These are phyloP conservation scores for Sordariomycetes sp. DNA, from an alignment of 2,329 filamentous ascomycete species.

Conservation along the genomic window DNA sequence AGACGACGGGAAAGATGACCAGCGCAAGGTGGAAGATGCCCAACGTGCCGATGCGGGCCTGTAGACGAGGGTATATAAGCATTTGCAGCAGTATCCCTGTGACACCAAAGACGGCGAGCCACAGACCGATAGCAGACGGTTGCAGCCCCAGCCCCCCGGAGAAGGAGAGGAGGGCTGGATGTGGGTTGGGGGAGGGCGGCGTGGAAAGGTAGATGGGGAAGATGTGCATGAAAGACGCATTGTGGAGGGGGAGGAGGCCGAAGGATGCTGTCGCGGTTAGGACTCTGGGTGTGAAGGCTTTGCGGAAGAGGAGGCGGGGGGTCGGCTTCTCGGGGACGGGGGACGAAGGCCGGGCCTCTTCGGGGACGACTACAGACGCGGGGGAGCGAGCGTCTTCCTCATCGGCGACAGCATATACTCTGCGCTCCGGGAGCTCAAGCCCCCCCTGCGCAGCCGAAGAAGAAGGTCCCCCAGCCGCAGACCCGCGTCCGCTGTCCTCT, in stretches of 20 bases:
- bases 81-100: constrained; percentile 49
- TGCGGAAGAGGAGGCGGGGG: constrained; percentile 8
- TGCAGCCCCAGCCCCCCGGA: constrained; percentile 38
- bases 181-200: constrained; percentile 25
- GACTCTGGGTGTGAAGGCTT: constrained; percentile 17
- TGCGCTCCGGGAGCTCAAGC: constrained; percentile 6
- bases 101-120: constrained; percentile 45
- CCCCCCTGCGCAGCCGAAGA: constrained; percentile 6
- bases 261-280: constrained; percentile 19
- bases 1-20: constrained; percentile 44
- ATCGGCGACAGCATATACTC: constrained; percentile 8
- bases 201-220: constrained; percentile 51
- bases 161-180: constrained; percentile 31
- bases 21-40: constrained; percentile 42
- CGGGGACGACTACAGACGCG: too few relatives aligned
- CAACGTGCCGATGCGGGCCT: constrained; percentile 44
- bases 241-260: constrained; percentile 44
- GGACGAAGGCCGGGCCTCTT: too few relatives aligned
- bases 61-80: constrained; percentile 45
- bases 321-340: not conserved
- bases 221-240: constrained; percentile 49
- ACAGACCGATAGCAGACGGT: constrained; percentile 16
- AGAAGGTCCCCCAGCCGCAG: constrained; percentile 7
- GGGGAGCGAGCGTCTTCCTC: not conserved
- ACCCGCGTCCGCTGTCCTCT: constrained; percentile 9